phyloP scores from a whole-genome alignment of 345 rosid genomes.

The Lepidium africanum region DNA sequence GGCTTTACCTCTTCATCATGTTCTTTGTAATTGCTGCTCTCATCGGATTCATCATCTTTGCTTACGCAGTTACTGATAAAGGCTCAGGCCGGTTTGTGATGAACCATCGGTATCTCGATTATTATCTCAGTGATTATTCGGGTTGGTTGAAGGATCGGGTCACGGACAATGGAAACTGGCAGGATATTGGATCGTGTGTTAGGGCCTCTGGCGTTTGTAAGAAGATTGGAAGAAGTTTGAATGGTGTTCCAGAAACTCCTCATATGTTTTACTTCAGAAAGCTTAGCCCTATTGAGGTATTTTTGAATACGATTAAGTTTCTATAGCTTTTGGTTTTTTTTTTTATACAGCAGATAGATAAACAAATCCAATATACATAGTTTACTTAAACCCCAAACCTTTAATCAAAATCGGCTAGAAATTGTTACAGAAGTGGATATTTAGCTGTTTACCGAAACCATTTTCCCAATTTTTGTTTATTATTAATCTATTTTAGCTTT shows the following conservation, averaged over 20 bases:
- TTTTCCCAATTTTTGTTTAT: too few relatives aligned
- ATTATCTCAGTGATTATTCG: slow-evolving; percentile 55
- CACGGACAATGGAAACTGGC: slow-evolving; percentile 53
- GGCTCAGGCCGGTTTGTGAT: slow-evolving; percentile 50
- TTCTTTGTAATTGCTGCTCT: slow-evolving; percentile 78
- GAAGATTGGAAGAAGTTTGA: slow-evolving; percentile 42
- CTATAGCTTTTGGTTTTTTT: too few relatives aligned
- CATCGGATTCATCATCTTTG: slow-evolving; percentile 76
- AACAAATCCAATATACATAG: too few relatives aligned
- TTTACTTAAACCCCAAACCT: too few relatives aligned
- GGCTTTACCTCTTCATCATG: slow-evolving; percentile 80
- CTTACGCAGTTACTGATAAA: slow-evolving; percentile 79
- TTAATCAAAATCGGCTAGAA: too few relatives aligned
- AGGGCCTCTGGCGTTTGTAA: slow-evolving; percentile 64
- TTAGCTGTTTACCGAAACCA: too few relatives aligned
- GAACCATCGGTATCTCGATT: slow-evolving; percentile 61
- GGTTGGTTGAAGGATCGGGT: slow-evolving; percentile 83
- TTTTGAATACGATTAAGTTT: neutral
- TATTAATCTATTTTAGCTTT: neutral
- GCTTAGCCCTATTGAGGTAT: slow-evolving; percentile 73
- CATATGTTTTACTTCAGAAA: slow-evolving; percentile 55
- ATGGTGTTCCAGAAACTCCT: slow-evolving; percentile 67
- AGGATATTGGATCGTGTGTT: slow-evolving; percentile 63
- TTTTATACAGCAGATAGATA: too few relatives aligned
- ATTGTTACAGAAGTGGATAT: too few relatives aligned